Conservation (phyloP, 768 basidiomycete genomes). For the Suillus hirtellus region DNA sequence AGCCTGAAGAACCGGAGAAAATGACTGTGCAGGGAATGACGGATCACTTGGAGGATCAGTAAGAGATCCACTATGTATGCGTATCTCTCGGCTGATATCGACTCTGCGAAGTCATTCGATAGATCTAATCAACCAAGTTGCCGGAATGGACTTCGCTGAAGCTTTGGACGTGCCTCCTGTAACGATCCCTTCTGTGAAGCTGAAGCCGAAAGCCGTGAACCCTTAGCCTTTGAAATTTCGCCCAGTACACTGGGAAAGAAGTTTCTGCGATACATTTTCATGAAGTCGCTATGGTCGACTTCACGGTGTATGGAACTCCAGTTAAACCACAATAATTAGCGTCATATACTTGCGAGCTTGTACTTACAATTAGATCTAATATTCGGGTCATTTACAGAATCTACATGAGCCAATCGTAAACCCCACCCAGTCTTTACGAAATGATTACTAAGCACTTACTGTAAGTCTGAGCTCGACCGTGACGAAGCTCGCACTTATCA, state of each 20-base stretch:
- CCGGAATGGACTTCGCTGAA: neutral
- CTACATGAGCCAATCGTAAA: too few species aligned
- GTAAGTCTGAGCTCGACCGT: neutral
- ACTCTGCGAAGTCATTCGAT: neutral
- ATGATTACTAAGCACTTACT: conserved; percentile 4
- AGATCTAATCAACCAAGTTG: neutral
- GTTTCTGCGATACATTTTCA: neutral
- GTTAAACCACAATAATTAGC: neutral
- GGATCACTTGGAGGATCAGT: conserved; percentile 2
- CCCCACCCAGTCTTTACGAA: neutral
- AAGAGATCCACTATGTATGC: neutral
- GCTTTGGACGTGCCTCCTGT: conserved; percentile 2
- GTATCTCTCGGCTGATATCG: neutral
- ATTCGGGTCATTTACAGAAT: too few species aligned
- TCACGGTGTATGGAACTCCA: neutral
- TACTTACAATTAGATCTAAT: neutral
- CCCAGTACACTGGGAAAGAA: neutral
- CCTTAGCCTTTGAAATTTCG: neutral
- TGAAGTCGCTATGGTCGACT: neutral
- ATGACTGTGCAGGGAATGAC: neutral
- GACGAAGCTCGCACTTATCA: conserved; percentile 9
- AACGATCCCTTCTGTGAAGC: conserved; percentile 1
- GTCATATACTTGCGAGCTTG: neutral
- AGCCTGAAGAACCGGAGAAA: conserved; percentile 1
- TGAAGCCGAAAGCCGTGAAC: conserved; percentile 1